These are phyloP conservation scores for Fragilaria radians DNA, from an alignment of 108 stramenopile species.

Conservation along the genomic window DNA sequence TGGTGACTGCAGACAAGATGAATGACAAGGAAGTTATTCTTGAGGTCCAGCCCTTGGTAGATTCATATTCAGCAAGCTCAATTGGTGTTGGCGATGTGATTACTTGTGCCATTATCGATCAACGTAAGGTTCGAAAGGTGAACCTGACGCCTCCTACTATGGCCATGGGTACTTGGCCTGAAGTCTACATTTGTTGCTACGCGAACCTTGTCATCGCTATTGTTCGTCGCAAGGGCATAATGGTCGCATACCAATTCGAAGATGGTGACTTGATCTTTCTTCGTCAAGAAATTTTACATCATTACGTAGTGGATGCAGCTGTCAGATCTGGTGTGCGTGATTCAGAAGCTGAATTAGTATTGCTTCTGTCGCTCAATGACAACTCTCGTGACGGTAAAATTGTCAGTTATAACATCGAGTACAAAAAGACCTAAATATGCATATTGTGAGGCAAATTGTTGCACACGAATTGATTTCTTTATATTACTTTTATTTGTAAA, in stretches of 20 bases:
- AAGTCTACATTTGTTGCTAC: slow-evolving; percentile 59
- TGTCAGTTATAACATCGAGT: slow-evolving; percentile 29
- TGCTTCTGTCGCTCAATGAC: slow-evolving; percentile 49
- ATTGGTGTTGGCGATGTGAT: slow-evolving; percentile 21
- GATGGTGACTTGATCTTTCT: slow-evolving; percentile 53
- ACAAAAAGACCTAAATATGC: background rate
- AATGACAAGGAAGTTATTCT: slow-evolving; percentile 31
- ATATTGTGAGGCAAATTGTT: too few relatives aligned
- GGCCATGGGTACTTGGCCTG: slow-evolving; percentile 79
- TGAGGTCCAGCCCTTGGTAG: slow-evolving; percentile 23
- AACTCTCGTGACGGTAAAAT: slow-evolving; percentile 71
- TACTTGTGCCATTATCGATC: slow-evolving; percentile 46
- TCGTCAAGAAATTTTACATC: slow-evolving; percentile 46
- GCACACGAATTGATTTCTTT: too few relatives aligned
- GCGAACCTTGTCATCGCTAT: slow-evolving; percentile 61
- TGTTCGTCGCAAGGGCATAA: slow-evolving; percentile 55
- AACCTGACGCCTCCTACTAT: slow-evolving; percentile 61
- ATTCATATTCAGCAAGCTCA: slow-evolving; percentile 10
- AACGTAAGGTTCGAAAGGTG: slow-evolving; percentile 23
- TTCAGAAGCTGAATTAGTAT: slow-evolving; percentile 64
- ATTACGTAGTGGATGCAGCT: slow-evolving; percentile 80
- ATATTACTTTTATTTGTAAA: too few relatives aligned
- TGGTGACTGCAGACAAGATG: slow-evolving; percentile 32
- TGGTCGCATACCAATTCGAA: slow-evolving; percentile 63
- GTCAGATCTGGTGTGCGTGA: slow-evolving; percentile 55